These are phyloP conservation scores for Prunus salicina DNA, from an alignment of 306 rosid species.

Conservation along the genomic window DNA sequence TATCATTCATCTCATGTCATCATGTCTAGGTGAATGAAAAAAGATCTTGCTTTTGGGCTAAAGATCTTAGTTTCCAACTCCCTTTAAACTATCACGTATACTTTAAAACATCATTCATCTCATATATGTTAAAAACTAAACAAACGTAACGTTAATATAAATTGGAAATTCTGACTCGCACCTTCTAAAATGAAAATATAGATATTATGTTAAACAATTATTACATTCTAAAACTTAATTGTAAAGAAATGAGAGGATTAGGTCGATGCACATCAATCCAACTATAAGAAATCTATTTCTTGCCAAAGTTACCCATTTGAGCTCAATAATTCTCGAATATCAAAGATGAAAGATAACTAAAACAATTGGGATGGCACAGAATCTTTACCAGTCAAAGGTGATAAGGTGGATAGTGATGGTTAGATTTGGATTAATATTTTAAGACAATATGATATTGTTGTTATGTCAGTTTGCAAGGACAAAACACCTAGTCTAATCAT, in stretches of 20 bases:
- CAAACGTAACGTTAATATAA: no score
- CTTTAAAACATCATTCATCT: no score
- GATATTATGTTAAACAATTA: not conserved
- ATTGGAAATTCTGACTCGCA: no score
- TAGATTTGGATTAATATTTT: constrained; percentile 38
- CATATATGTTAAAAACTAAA: no score
- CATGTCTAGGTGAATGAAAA: no score
- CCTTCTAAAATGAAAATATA: no score
- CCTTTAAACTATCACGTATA: fast-evolving
- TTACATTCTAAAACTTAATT: not conserved
- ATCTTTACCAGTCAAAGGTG: constrained; percentile 73
- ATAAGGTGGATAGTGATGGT: constrained; percentile 34
- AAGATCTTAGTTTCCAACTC: fast-evolving
- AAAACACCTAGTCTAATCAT: constrained; percentile 22
- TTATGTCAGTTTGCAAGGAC: constrained; percentile 39
- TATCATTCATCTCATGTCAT: no score
- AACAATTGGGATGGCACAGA: constrained; percentile 46
- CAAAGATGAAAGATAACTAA: constrained; percentile 29
- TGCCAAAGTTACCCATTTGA: constrained; percentile 8
- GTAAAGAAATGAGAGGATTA: not conserved
- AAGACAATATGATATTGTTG: constrained; percentile 31
- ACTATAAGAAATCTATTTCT: not conserved
- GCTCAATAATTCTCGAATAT: constrained; percentile 4
- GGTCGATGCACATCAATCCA: not conserved
- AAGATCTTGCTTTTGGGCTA: fast-evolving